Percentiles rank a stretch among this genome's conserved stretches.
phyloP scores from a whole-genome alignment of 495 filamentous ascomycete species.

The Physcia stellaris region DNA sequence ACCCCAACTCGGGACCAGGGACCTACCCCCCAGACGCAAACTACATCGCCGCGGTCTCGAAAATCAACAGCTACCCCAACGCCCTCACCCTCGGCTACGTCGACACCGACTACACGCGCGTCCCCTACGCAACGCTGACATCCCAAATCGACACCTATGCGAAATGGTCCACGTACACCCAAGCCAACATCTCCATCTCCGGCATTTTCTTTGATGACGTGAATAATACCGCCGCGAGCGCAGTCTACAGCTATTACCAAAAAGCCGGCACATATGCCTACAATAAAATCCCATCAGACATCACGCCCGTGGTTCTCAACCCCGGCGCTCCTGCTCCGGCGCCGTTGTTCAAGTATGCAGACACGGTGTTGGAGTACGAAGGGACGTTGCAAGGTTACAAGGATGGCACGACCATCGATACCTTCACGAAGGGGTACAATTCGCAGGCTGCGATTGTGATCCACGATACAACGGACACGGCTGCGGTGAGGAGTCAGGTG shows the following conservation, averaged over 20 bases:
- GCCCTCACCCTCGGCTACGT: conserved; percentile 34
- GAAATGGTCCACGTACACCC: conserved; percentile 22
- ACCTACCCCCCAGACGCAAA: conserved; percentile 17
- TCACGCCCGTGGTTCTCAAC: conserved; percentile 8
- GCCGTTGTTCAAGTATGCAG: conserved; percentile 6
- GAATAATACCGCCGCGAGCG: not conserved
- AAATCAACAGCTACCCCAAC: conserved; percentile 29
- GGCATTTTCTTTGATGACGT: conserved; percentile 39
- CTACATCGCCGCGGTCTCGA: conserved; percentile 22
- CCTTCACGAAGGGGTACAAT: conserved; percentile 1
- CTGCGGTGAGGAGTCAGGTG: conserved; percentile 5
- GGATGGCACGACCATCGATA: conserved; percentile 4
- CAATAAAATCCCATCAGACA: conserved; percentile 1
- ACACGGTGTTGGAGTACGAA: conserved; percentile 12
- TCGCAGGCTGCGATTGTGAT: conserved; percentile 4
- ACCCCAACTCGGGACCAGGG: conserved; percentile 33
- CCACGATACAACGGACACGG: conserved; percentile 12
- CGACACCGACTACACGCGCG: conserved; percentile 22
- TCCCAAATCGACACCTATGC: conserved; percentile 28
- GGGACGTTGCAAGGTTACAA: not conserved
- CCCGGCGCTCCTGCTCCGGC: conserved; percentile 7
- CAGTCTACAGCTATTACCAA: conserved; percentile 2
- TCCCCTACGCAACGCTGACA: conserved; percentile 19
- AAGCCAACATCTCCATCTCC: conserved; percentile 21
- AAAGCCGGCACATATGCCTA: conserved; percentile 1